A percentile compares a stretch with the other conserved stretches of the same genome.
phyloP scores from a whole-genome alignment of 1,284 basidiomycete genomes.

The Malassezia sympodialis region DNA sequence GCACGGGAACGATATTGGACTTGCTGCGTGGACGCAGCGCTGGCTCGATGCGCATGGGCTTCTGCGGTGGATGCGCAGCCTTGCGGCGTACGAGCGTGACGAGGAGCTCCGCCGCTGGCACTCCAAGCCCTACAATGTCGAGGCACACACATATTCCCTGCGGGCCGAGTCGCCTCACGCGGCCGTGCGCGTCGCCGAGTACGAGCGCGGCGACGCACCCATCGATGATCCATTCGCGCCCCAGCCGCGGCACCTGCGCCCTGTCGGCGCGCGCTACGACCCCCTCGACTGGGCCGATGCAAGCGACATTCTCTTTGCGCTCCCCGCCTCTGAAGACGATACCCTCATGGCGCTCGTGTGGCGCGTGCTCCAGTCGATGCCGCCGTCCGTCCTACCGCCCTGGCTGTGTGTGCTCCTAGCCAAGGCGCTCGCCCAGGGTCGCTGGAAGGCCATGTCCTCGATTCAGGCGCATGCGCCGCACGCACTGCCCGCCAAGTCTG shows the following conservation, averaged over 20 bases:
- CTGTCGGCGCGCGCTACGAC: slow-evolving; percentile 6
- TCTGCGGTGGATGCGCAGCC: slow-evolving; percentile 4
- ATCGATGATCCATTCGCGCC: neutral
- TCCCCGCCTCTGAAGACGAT: slow-evolving; percentile 1
- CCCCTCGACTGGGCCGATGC: slow-evolving; percentile 14
- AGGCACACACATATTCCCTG: neutral
- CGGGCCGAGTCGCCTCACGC: neutral
- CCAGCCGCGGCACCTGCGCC: neutral
- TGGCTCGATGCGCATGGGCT: slow-evolving; percentile 1
- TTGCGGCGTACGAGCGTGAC: slow-evolving; percentile 6
- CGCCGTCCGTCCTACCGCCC: neutral
- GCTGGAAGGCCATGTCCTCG: neutral
- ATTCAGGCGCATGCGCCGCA: neutral
- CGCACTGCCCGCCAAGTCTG: neutral
- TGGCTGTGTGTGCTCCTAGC: slow-evolving; percentile 11
- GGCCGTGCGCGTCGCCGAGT: neutral
- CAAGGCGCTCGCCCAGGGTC: slow-evolving; percentile 10
- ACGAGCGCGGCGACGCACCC: neutral
- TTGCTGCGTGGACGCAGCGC: slow-evolving; percentile 3
- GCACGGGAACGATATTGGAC: neutral
- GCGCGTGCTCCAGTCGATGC: neutral
- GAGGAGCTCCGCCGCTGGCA: slow-evolving; percentile 1
- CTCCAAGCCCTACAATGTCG: neutral
- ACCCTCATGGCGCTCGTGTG: neutral
- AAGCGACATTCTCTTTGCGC: neutral